phyloP scores from a whole-genome alignment of 176 grass and related monocot genomes.

The Chrysopogon serrulatus region DNA sequence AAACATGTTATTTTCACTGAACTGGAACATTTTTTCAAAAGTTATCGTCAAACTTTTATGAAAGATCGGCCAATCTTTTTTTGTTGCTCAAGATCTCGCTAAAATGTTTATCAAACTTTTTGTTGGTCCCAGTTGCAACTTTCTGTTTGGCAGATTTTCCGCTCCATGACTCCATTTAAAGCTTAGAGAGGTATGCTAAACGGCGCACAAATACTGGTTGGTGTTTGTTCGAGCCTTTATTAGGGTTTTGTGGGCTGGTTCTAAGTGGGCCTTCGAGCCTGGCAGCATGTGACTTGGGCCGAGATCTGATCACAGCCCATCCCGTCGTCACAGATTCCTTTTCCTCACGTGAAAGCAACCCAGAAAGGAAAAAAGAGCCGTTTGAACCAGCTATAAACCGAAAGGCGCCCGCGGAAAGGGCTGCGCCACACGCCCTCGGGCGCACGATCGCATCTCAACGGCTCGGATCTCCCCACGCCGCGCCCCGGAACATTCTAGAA shows the following conservation, averaged over 20 bases:
- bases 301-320: too few species aligned
- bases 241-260: too few species aligned
- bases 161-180: too few species aligned
- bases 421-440: background rate
- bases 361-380: background rate
- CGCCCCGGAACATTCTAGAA: conserved; percentile 41
- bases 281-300: background rate
- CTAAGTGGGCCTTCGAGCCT: too few species aligned
- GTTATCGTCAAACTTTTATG: too few species aligned
- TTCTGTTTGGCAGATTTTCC: background rate
- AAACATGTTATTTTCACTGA: background rate
- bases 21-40: background rate
- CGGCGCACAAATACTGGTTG: background rate
- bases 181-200: too few species aligned
- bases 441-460: conserved; percentile 24
- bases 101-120: background rate
- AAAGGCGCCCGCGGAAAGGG: background rate
- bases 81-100: background rate
- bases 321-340: background rate
- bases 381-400: conserved; percentile 2
- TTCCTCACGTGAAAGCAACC: background rate
- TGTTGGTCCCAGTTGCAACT: background rate
- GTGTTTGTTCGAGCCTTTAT: too few species aligned
- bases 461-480: background rate
- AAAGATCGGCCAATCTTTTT: too few species aligned